phyloP scores from a whole-genome alignment of 2,329 filamentous ascomycete genomes.

The Botrytis fabae region DNA sequence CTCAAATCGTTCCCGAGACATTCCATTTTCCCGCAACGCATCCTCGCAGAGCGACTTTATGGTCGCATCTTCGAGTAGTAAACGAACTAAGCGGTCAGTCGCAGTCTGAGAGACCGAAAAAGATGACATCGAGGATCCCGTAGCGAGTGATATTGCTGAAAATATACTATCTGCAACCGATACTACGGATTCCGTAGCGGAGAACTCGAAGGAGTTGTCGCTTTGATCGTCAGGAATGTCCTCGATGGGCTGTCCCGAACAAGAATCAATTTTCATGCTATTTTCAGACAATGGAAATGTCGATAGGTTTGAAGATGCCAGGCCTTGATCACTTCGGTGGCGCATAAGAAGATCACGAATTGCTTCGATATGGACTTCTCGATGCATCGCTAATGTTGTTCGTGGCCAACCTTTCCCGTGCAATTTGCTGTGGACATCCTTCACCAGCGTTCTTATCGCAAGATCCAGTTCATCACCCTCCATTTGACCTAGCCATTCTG shows the following conservation, averaged over 20 bases:
- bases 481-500: not conserved
- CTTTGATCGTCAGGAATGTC: not conserved
- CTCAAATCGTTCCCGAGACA: constrained; percentile 25
- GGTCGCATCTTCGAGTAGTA: constrained; percentile 22
- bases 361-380: not conserved
- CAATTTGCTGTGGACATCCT: not conserved
- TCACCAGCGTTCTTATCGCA: not conserved
- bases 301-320: not conserved
- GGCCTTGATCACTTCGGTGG: not conserved
- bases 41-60: constrained; percentile 22
- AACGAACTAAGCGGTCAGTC: constrained; percentile 24
- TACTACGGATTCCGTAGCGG: constrained; percentile 11
- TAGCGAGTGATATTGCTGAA: constrained; percentile 16
- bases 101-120: constrained; percentile 12
- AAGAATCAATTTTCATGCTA: not conserved
- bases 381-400: not conserved
- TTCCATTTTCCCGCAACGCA: not conserved
- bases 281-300: not conserved
- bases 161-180: constrained; percentile 27
- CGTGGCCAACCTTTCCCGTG: not conserved
- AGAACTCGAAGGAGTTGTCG: constrained; percentile 3
- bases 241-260: not conserved
- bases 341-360: not conserved
- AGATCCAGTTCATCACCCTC: not conserved
- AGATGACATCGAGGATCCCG: constrained; percentile 26